phyloP scores from a whole-genome alignment of 1,284 basidiomycete species.

The Paramarasmius palmivorus region DNA sequence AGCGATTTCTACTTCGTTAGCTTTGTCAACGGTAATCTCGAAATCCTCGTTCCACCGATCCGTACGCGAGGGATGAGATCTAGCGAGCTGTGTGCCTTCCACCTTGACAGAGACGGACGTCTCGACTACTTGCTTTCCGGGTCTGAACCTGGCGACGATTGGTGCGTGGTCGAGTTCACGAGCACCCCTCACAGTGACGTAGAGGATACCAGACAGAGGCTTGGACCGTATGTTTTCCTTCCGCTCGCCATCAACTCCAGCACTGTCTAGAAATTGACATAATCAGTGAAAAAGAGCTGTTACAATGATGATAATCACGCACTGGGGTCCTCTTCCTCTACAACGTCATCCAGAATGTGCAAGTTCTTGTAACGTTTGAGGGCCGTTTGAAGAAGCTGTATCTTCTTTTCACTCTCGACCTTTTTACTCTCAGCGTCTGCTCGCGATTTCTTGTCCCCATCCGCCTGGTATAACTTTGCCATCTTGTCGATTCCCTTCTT shows the following conservation, averaged over 20 bases:
- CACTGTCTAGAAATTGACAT: constrained; percentile 28
- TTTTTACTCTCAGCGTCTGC: constrained; percentile 93
- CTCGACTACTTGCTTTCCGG: constrained; percentile 79
- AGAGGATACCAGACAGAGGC: constrained; percentile 91
- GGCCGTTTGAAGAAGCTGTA: constrained; percentile 88
- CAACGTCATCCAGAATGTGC: constrained; percentile 89
- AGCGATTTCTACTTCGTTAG: constrained; percentile 97
- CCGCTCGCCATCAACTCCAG: constrained; percentile 81
- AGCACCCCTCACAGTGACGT: constrained; percentile 87
- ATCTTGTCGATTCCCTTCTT: constrained; percentile 99
- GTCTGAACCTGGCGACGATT: constrained; percentile 61
- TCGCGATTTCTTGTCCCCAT: constrained; percentile 93
- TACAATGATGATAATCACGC: constrained; percentile 22
- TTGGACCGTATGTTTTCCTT: constrained; percentile 91
- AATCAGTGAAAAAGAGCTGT: background rate
- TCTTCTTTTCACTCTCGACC: constrained; percentile 95
- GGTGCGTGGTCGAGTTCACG: constrained; percentile 96
- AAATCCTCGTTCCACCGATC: constrained; percentile 99
- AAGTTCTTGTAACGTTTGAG: constrained; percentile 96
- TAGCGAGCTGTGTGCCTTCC: constrained; percentile 91
- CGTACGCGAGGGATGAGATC: constrained; percentile 90
- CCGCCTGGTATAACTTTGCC: constrained; percentile 91
- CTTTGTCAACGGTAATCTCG: constrained; percentile 95
- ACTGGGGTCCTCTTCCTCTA: constrained; percentile 80
- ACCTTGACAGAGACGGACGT: constrained; percentile 95